Base-by-base conservation (phyloP, 2,329 filamentous ascomycete species). In the Penicillium sp. region DNA sequence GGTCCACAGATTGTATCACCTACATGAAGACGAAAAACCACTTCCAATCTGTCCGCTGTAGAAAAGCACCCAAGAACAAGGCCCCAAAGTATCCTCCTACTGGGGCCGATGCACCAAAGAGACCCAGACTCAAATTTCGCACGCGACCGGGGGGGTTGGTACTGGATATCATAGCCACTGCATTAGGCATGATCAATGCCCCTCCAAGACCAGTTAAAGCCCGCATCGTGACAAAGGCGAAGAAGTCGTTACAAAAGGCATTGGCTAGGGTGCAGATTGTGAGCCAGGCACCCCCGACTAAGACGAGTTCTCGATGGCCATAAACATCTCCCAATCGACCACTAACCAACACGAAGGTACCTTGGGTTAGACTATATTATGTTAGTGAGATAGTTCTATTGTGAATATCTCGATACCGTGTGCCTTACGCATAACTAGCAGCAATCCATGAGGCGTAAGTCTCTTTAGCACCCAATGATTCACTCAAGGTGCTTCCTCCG, bases 241-340 rank as follows among this genome's bases (percentile, higher is more conserved):
- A 69, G 41, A 78, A 78, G 3, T 69, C 74, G 2, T 68, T 72
- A 42, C 73, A 78, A 54, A 82, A 82, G 0, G 83, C 84, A 4
- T 76, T 77, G 1, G 82, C 60, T 15, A 84, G 67, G 1, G 80
- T 81, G 78, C 82, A 86, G 6, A 81, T 41, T 0, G 80, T 75
- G 40, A 84, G 83, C 83, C 84, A 87, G 17, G 75, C 54, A 31
- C 83, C 81, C 2, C 85, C 85, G 52, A 75, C 63, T 8, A 86
- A 64, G 37, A 87, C 80, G 37, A 86, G 69, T 6, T 70, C 75
- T 66, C 84, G 84, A 69, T 86, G 80, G 0, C 86, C 86, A 58
- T 83, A 84, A 0, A 83, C 70, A 42, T 85, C 82, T 2, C 85
- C 84, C 4, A 87, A 69, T 0, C 85, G 78, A 3, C 84, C 84